Conservation (phyloP, 1,139 yeast species). For the Hanseniaspora sp. region DNA sequence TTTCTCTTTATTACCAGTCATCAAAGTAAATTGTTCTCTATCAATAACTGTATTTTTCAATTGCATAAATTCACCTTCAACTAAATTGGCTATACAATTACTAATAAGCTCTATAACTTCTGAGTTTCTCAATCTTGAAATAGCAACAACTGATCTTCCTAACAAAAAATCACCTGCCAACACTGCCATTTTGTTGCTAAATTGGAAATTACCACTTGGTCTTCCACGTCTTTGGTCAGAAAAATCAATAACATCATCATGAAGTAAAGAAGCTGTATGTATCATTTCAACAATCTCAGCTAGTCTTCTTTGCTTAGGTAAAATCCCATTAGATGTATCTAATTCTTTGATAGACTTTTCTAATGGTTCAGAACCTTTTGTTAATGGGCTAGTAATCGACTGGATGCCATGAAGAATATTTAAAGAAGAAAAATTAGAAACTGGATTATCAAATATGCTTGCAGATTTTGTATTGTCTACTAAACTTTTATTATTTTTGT, state of each 20-base stretch:
- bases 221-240: slow-evolving; percentile 84
- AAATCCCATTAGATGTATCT: slow-evolving; percentile 53
- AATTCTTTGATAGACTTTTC: slow-evolving; percentile 36
- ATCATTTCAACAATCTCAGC: slow-evolving; percentile 98
- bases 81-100: slow-evolving; percentile 90
- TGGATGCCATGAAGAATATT: slow-evolving; percentile 78
- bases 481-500: slow-evolving; percentile 23
- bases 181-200: slow-evolving; percentile 94
- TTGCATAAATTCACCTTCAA: slow-evolving; percentile 98
- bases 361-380: slow-evolving; percentile 65
- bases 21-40: slow-evolving; percentile 33
- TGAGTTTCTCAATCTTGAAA: slow-evolving; percentile 86
- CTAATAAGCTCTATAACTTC: slow-evolving; percentile 92
- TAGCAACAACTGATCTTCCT: slow-evolving; percentile 93
- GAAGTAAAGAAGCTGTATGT: slow-evolving; percentile 91
- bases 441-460: slow-evolving; percentile 27
- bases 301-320: slow-evolving; percentile 86
- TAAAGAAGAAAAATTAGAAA: slow-evolving; percentile 58
- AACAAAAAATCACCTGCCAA: slow-evolving; percentile 90
- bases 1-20: slow-evolving; percentile 36
- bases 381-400: slow-evolving; percentile 69
- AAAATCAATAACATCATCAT: slow-evolving; percentile 93
- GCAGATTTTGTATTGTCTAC: not conserved
- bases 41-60: slow-evolving; percentile 76
- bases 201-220: slow-evolving; percentile 86